A percentile compares a stretch with the other conserved stretches of the same genome.
These are phyloP conservation scores for Gentiana macrophylla DNA, from an alignment of 257 asterid species.

Conservation along the genomic window DNA sequence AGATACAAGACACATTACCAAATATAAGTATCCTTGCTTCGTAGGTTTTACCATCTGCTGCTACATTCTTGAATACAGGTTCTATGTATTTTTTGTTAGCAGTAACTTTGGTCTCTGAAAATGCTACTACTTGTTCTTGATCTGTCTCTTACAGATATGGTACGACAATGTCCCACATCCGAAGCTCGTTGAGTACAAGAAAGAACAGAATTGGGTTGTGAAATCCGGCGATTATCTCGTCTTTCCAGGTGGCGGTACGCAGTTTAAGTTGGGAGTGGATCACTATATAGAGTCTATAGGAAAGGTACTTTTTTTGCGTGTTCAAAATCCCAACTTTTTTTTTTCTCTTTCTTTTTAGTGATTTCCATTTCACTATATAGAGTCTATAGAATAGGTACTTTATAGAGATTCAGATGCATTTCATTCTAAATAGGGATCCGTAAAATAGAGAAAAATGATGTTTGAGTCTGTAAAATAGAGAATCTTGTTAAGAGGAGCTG, in stretches of 20 bases:
- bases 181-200: slow-evolving; percentile 86
- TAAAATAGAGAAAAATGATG: too few relatives aligned
- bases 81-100: too few relatives aligned
- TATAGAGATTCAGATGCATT: too few relatives aligned
- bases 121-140: neutral
- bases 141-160: slow-evolving; percentile 54
- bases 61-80: too few relatives aligned
- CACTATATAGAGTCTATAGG: slow-evolving; percentile 50
- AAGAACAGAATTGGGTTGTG: slow-evolving; percentile 80
- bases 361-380: neutral
- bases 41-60: too few relatives aligned
- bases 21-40: too few relatives aligned
- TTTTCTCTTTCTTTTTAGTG: neutral
- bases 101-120: too few relatives aligned
- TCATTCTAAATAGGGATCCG: too few relatives aligned
- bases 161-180: slow-evolving; percentile 91
- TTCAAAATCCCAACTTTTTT: neutral
- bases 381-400: neutral
- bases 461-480: too few relatives aligned
- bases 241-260: slow-evolving; percentile 97
- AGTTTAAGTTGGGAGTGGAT: slow-evolving; percentile 65
- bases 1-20: too few relatives aligned
- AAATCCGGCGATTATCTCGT: slow-evolving; percentile 55
- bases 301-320: slow-evolving; percentile 27
- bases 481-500: too few relatives aligned